Evolutionary conservation across 768 basidiomycete genomes (phyloP).

Genomic region (Agaricus subrufescens): DNA sequence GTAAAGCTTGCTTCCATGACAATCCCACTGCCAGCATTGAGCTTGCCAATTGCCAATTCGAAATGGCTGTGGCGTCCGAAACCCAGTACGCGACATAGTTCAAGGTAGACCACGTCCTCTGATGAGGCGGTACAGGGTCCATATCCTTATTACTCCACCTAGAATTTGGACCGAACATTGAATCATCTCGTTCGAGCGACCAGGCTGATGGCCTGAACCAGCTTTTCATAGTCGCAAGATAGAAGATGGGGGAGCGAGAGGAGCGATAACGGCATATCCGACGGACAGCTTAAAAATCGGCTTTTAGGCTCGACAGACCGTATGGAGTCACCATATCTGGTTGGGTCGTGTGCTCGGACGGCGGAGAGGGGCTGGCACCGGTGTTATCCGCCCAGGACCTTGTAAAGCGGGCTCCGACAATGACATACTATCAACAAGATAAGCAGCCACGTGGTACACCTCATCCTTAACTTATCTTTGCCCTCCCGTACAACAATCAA

Average conservation of each 20-base stretch:
- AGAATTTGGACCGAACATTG: conserved; percentile 52
- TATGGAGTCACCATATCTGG: too few relatives aligned
- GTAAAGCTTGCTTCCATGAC: conserved; percentile 68
- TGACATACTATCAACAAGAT: too few relatives aligned
- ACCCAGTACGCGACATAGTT: conserved; percentile 65
- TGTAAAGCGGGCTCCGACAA: too few relatives aligned
- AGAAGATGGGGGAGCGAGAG: not conserved
- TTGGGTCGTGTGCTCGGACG: too few relatives aligned
- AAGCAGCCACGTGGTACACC: too few relatives aligned
- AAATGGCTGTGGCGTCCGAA: conserved; percentile 43
- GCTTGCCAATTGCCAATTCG: conserved; percentile 59
- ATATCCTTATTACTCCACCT: conserved; percentile 74
- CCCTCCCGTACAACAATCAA: too few relatives aligned
- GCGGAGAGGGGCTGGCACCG: too few relatives aligned
- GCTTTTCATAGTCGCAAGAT: not conserved
- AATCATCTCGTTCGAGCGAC: conserved; percentile 47
- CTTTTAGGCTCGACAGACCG: too few relatives aligned
- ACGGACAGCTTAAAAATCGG: too few relatives aligned
- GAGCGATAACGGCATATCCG: too few relatives aligned
- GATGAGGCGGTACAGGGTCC: conserved; percentile 62
- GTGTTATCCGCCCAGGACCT: too few relatives aligned
- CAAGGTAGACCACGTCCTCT: conserved; percentile 64
- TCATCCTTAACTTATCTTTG: too few relatives aligned
- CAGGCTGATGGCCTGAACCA: conserved; percentile 32
- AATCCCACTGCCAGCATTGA: conserved; percentile 74